Evolutionary conservation across 2,329 filamentous ascomycete genomes (phyloP).

Genomic region (Tolypocladium pustulatum): DNA sequence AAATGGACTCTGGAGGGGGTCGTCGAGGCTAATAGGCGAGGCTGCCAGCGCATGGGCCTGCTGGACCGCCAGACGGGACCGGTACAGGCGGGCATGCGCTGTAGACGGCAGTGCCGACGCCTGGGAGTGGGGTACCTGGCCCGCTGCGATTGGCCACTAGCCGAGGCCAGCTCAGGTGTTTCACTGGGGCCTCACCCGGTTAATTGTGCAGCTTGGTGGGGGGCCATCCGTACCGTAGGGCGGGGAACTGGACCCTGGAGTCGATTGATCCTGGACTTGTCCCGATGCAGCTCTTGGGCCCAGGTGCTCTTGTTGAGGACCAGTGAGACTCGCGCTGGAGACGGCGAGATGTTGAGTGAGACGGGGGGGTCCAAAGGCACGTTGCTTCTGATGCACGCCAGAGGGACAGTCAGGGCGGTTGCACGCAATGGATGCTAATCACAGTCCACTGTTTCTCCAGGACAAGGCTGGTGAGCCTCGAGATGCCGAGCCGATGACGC

Average conservation of each 20-base stretch:
- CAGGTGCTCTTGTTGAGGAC: neutral
- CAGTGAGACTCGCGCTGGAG: neutral
- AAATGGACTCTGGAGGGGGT: conserved; percentile 11
- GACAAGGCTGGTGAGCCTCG: neutral
- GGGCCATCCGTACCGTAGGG: neutral
- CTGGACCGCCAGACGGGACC: neutral
- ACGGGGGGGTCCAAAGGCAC: neutral
- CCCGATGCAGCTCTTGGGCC: neutral
- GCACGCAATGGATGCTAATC: neutral
- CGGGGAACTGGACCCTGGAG: neutral
- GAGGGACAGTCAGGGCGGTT: neutral
- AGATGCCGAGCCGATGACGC: neutral
- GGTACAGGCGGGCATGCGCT: neutral
- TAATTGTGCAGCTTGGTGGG: neutral
- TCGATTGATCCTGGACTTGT: neutral
- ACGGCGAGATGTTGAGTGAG: neutral
- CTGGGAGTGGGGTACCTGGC: conserved; percentile 7
- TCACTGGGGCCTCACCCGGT: neutral
- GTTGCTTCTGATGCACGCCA: neutral
- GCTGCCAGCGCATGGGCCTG: conserved; percentile 12
- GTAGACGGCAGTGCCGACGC: neutral
- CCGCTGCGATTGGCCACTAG: conserved; percentile 15
- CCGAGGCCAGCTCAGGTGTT: conserved; percentile 6
- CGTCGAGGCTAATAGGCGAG: conserved; percentile 13
- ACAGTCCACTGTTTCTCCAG: neutral